Base-by-base conservation (phyloP, 1,284 basidiomycete genomes). In the Ustilago xerochloae region DNA sequence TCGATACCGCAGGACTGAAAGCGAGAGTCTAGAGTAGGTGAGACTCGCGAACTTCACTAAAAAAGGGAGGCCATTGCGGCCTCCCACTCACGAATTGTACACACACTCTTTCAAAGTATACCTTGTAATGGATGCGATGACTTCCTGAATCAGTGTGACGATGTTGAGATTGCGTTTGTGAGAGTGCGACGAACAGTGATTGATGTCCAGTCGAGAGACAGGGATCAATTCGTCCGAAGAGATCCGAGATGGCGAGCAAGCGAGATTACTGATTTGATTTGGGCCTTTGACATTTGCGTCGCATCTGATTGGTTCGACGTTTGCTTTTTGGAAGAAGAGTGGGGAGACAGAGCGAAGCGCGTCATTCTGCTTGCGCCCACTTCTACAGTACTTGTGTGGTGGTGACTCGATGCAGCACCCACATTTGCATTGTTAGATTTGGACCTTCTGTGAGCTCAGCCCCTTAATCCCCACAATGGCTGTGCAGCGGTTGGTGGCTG, bases 211-310 rank as follows among this genome's bases (percentile, higher is more conserved):
- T 30, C 10, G 29, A 20, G 41, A 39, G 53, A 15, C 32, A 6
- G n/a, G 43, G 29, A 53, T 28, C 46, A 41, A 43, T n/a, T 60
- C 63, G 63, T n/a, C 46, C 57, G 63, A 66, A 66, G 41, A 66
- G 63, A 55, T 60, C 63, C 63, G 63, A 66, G 38, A 20, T 18
- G 18, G 30, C 61, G 61, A 51, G n/a, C 7, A 9, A 18, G 20
- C 18, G 7, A 38, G 51, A 53, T 53, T 36, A 53, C 38, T 41
- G 16, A 29, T 39, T 30, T 24, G n/a, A n/a, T n/a, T n/a, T n/a
- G n/a, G n/a, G n/a, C n/a, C n/a, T 38, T 35, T 54, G 57, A 66
- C 63, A 66, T 55, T 57, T 60, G 28, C 6, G 24, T 35, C 41
- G 47, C 18, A 12, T 50, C 28, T 65, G 63, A 65, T 65, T 65